phyloP scores from a whole-genome alignment of 208 protist species.

The Lotmaria passim region DNA sequence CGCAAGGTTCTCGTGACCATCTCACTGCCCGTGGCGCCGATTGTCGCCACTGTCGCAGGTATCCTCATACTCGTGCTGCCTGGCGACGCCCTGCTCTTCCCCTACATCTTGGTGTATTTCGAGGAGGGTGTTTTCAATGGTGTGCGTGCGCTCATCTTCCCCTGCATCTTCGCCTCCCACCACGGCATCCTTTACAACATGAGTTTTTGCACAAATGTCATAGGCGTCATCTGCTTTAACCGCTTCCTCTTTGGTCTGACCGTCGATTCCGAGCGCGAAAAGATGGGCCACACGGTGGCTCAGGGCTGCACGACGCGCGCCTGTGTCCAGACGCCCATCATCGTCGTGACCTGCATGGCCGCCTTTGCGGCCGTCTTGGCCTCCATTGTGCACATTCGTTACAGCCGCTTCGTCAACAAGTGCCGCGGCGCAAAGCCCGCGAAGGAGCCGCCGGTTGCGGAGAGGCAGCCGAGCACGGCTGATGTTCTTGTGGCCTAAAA shows the following conservation, averaged over 20 bases:
- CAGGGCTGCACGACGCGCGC: constrained; percentile 43
- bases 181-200: constrained; percentile 72
- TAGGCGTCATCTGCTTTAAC: constrained; percentile 74
- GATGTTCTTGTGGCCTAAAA: constrained; percentile 5
- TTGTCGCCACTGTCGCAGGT: constrained; percentile 58
- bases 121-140: constrained; percentile 69
- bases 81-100: constrained; percentile 57
- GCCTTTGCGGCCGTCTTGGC: constrained; percentile 38
- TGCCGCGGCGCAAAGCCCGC: constrained; percentile 18
- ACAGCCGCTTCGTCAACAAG: constrained; percentile 45
- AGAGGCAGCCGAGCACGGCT: constrained; percentile 5
- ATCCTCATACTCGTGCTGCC: constrained; percentile 69
- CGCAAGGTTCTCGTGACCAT: constrained; percentile 58
- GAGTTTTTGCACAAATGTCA: constrained; percentile 58
- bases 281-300: constrained; percentile 37
- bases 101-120: constrained; percentile 75
- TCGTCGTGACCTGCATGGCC: constrained; percentile 49
- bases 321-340: constrained; percentile 57
- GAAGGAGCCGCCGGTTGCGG: constrained; percentile 2
- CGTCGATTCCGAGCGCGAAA: constrained; percentile 58
- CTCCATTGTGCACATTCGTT: constrained; percentile 61
- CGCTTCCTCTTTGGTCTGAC: constrained; percentile 66
- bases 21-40: constrained; percentile 46
- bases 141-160: constrained; percentile 66
- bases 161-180: constrained; percentile 53